These are phyloP conservation scores for Trypanosoma caninum DNA, from an alignment of 208 protist genomes.

Conservation along the genomic window DNA sequence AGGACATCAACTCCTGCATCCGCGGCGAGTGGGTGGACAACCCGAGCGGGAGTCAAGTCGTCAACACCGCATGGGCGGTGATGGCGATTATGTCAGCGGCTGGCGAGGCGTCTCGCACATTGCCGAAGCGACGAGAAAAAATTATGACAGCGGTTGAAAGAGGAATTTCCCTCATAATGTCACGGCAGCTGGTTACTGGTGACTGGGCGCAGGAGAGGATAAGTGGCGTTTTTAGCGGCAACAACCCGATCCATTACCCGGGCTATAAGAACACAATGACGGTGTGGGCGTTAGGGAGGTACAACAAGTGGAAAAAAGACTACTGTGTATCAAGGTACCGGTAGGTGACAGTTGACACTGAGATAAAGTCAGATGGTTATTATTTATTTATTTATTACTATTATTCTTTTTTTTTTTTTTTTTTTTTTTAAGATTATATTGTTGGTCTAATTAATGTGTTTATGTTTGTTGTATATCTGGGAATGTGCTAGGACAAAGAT, in stretches of 20 bases:
- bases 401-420: too few species aligned
- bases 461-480: too few species aligned
- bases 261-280: conserved; percentile 96
- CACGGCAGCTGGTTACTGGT: conserved; percentile 75
- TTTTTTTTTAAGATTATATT: too few species aligned
- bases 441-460: too few species aligned
- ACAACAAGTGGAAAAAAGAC: conserved; percentile 60
- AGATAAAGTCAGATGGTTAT: neutral
- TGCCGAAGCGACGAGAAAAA: conserved; percentile 23
- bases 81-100: conserved; percentile 91
- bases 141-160: conserved; percentile 68
- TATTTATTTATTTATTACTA: too few species aligned
- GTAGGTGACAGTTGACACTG: neutral
- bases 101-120: conserved; percentile 33
- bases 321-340: conserved; percentile 24
- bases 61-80: conserved; percentile 96
- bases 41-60: conserved; percentile 89
- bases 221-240: conserved; percentile 97
- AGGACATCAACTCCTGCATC: conserved; percentile 91
- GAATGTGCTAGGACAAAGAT: too few species aligned
- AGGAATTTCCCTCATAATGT: conserved; percentile 84
- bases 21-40: conserved; percentile 85
- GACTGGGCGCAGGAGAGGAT: conserved; percentile 94
- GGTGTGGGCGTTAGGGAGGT: conserved; percentile 95
- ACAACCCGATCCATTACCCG: conserved; percentile 97